Percentiles rank a stretch among this genome's conserved stretches.
Conservation (phyloP, 805 yeast genomes). For the Metschnikowia hibisci region DNA sequence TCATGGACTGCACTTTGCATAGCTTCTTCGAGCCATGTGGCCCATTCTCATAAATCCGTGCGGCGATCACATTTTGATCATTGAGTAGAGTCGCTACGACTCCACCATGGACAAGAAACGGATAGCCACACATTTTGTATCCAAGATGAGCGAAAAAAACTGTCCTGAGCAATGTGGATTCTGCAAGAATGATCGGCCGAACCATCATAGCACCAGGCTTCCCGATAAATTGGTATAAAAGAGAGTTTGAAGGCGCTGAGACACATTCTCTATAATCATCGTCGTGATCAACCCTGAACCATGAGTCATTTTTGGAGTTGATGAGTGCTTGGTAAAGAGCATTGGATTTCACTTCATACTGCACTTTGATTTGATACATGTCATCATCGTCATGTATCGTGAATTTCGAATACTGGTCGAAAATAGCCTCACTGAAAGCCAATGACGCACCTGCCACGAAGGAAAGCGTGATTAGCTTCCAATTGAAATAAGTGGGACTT, state of each 20-base stretch:
- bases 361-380: constrained; percentile 38
- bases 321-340: constrained; percentile 49
- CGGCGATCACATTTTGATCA: constrained; percentile 63
- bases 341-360: constrained; percentile 44
- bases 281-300: not conserved
- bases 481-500: constrained; percentile 11
- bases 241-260: not conserved
- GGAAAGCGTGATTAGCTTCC: constrained; percentile 19
- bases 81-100: constrained; percentile 75
- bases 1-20: constrained; percentile 41
- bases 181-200: constrained; percentile 65
- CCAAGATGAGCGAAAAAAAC: constrained; percentile 75
- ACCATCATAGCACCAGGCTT: constrained; percentile 79
- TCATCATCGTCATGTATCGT: constrained; percentile 20
- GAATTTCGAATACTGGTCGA: constrained; percentile 28
- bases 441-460: constrained; percentile 31
- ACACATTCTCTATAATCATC: not conserved
- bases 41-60: constrained; percentile 31
- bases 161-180: constrained; percentile 52
- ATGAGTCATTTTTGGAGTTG: constrained; percentile 13
- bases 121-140: constrained; percentile 76
- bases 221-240: constrained; percentile 46
- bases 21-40: constrained; percentile 36
- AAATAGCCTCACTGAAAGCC: constrained; percentile 31
- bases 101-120: constrained; percentile 87